Evolutionary conservation across 1,139 yeast species (phyloP).

Genomic region (Yamadazyma epiphylla): DNA sequence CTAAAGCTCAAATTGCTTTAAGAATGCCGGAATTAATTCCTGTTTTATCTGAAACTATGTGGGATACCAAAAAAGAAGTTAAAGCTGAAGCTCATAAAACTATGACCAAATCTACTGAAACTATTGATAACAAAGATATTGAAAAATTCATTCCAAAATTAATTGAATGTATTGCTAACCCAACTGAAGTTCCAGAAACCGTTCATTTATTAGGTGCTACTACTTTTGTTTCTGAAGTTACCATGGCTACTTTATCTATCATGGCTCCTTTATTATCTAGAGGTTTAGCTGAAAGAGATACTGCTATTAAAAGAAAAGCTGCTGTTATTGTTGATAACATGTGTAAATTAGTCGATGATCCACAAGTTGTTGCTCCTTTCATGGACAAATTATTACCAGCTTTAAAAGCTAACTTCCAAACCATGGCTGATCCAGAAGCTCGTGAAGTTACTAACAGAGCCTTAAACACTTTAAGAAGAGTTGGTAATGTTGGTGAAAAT

Average conservation of each 20-base stretch:
- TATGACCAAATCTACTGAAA: constrained; percentile 93
- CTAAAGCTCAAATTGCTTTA: constrained; percentile 93
- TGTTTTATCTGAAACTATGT: constrained; percentile 97
- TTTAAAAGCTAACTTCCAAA: constrained; percentile 86
- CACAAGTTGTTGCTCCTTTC: constrained; percentile 99
- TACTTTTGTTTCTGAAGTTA: constrained; percentile 98
- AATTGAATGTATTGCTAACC: constrained; percentile 95
- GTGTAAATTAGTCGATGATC: constrained; percentile 99
- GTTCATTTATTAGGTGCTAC: constrained; percentile 99
- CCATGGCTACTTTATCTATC: constrained; percentile 98
- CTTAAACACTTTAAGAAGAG: constrained; percentile 95
- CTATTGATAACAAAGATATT: constrained; percentile 99
- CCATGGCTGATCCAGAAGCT: constrained; percentile 99
- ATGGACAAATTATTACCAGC: constrained; percentile 94
- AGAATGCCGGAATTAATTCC: constrained; percentile 99
- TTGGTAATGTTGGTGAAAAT: constrained; percentile 90
- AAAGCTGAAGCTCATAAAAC: constrained; percentile 95
- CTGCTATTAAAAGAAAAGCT: constrained; percentile 98
- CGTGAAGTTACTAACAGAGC: constrained; percentile 98
- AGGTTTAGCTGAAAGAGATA: constrained; percentile 99
- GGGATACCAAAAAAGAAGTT: constrained; percentile 99
- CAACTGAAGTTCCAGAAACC: constrained; percentile 97
- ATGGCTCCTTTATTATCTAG: constrained; percentile 98
- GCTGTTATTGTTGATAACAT: constrained; percentile 99
- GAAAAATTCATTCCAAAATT: constrained; percentile 98